These are phyloP conservation scores for Mycena rosella DNA, from an alignment of 768 basidiomycete genomes.

Conservation along the genomic window DNA sequence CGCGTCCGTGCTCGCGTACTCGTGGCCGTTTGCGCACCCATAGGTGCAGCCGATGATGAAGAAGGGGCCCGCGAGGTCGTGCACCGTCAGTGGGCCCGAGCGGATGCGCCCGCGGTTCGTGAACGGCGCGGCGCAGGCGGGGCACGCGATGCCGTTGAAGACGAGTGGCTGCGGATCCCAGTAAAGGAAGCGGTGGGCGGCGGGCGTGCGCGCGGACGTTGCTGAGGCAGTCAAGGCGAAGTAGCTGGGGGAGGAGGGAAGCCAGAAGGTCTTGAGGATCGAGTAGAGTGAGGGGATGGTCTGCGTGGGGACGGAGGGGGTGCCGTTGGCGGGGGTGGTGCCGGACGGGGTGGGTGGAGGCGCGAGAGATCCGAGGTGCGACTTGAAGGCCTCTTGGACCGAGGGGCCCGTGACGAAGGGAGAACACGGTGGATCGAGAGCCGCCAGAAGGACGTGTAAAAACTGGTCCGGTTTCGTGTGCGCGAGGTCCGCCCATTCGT, in stretches of 20 bases:
- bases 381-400: conserved; percentile 84
- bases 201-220: conserved; percentile 70
- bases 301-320: conserved; percentile 44
- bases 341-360: conserved; percentile 52
- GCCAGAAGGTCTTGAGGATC: conserved; percentile 86
- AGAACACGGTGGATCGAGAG: conserved; percentile 74
- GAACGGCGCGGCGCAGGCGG: conserved; percentile 70
- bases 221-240: conserved; percentile 83
- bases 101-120: conserved; percentile 78
- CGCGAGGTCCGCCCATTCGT: conserved; percentile 76
- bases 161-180: conserved; percentile 90
- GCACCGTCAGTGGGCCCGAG: conserved; percentile 81
- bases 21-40: conserved; percentile 73
- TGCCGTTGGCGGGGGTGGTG: conserved; percentile 19
- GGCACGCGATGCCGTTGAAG: conserved; percentile 86
- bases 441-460: conserved; percentile 66
- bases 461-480: conserved; percentile 69
- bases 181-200: conserved; percentile 85
- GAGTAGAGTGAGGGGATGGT: conserved; percentile 80
- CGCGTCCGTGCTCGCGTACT: conserved; percentile 78
- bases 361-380: conserved; percentile 76
- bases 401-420: conserved; percentile 70
- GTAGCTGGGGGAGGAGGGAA: conserved; percentile 83
- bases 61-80: conserved; percentile 84
- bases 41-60: conserved; percentile 91